phyloP scores from a whole-genome alignment of 2,329 filamentous ascomycete genomes.

The Venturia oleaginea region DNA sequence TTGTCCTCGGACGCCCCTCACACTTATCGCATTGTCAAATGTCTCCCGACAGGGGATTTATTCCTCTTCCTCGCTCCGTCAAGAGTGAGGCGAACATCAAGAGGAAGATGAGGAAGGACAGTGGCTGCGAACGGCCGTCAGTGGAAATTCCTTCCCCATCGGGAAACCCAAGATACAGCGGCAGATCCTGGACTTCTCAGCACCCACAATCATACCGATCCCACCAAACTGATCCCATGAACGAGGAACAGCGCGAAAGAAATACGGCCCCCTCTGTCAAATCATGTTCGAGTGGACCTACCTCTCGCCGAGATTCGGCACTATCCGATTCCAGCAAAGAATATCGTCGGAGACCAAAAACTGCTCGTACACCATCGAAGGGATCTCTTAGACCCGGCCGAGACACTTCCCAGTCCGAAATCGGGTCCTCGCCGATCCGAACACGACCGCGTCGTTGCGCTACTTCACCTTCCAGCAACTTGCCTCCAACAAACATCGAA shows the following conservation, averaged over 20 bases:
- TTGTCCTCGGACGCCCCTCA: neutral
- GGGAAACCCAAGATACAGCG: slow-evolving; percentile 1
- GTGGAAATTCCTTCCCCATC: neutral
- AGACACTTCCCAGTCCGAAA: neutral
- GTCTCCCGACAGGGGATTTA: slow-evolving; percentile 6
- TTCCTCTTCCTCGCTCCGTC: neutral
- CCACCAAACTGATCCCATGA: neutral
- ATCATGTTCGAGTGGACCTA: slow-evolving; percentile 1
- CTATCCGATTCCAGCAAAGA: slow-evolving; percentile 6
- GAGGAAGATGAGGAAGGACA: neutral
- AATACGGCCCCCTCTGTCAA: slow-evolving; percentile 3
- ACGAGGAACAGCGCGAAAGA: neutral
- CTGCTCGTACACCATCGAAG: slow-evolving; percentile 5
- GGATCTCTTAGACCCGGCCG: neutral
- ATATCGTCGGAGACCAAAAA: slow-evolving; percentile 5
- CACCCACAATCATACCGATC: neutral
- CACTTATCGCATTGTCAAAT: neutral
- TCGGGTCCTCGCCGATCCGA: slow-evolving; percentile 24
- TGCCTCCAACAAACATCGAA: slow-evolving; percentile 25
- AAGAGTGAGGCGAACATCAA: neutral
- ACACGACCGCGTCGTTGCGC: slow-evolving; percentile 20
- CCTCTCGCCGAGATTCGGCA: slow-evolving; percentile 8
- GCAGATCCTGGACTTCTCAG: slow-evolving; percentile 1
- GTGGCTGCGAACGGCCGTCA: neutral
- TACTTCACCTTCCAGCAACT: slow-evolving; percentile 23